Base-by-base conservation (phyloP, 2,329 filamentous ascomycete species). In the Aspergillus piperis region DNA sequence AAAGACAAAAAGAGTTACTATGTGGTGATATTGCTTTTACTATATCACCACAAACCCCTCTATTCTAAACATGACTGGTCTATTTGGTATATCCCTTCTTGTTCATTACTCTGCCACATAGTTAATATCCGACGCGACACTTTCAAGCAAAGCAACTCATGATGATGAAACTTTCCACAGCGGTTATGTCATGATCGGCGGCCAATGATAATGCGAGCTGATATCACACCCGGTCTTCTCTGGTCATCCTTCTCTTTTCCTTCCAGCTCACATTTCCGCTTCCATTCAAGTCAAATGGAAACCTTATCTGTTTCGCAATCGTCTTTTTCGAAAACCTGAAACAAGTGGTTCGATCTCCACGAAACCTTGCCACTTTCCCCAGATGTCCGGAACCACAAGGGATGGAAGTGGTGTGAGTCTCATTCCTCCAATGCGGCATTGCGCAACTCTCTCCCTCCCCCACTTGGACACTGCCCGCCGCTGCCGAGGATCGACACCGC, bases 141-240 rank as follows among this genome's bases (percentile, higher is more conserved):
- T 5, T 30, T 30, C n/a, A 19, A 15, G 23, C 23, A 23, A 8
- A 52, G 36, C 36, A 38, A 53, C 44, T 55, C 53, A 55, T 55
- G 27, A 55, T 55, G 53, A 55, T 55, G 53, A 55, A 55, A 55
- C 25, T 17, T 23, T 11, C 36, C 51, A 21, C 19, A 8, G n/a
- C 19, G 36, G 51, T 53, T 53, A 55, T 42, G 53, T 55, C 53
- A 55, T 55, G 53, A 55, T 55, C 53, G 23, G 39, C 53, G 36
- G 39, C 53, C 39, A 55, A 55, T 55, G 11, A 47, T 23, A 55
- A 44, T 50, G 47, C 47, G 17, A 11, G 47, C 47, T 50, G 47
- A 50, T 50, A 50, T 50, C 47, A 50, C 47, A 19, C 47, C 25
- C 25, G 25, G 47, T 21, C 47, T 32, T 50, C n/a, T 17, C 25